Evolutionary conservation across 202 grass and related monocot species (phyloP).

Genomic region (Setaria viridis): DNA sequence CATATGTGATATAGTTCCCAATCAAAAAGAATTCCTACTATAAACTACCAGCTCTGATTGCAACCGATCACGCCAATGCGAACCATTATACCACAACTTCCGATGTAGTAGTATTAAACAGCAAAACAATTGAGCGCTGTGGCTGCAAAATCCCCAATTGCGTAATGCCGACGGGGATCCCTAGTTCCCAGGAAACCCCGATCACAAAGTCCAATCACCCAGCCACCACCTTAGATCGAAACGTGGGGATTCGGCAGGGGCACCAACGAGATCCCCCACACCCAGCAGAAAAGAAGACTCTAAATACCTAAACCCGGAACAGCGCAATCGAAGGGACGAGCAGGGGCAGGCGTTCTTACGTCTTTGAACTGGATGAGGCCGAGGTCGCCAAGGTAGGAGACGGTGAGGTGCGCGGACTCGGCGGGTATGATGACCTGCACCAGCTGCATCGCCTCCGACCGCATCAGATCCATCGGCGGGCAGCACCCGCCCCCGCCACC

Average conservation of each 20-base stretch:
- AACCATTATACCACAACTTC: slow-evolving; percentile 21
- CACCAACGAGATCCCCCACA: slow-evolving; percentile 28
- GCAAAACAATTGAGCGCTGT: not conserved
- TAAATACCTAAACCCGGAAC: not conserved
- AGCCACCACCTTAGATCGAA: slow-evolving; percentile 25
- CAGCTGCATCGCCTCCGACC: slow-evolving; percentile 97
- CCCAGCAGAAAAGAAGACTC: not conserved
- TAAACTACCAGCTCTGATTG: slow-evolving; percentile 2
- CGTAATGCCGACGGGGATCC: slow-evolving; percentile 18
- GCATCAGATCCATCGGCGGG: slow-evolving; percentile 97
- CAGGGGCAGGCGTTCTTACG: slow-evolving; percentile 45
- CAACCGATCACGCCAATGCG: slow-evolving; percentile 14
- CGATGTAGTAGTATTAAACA: not conserved
- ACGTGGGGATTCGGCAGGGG: not conserved
- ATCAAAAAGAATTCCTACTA: not conserved
- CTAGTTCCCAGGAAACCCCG: slow-evolving; percentile 20
- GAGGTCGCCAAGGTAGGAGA: slow-evolving; percentile 91
- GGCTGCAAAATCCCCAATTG: slow-evolving; percentile 9
- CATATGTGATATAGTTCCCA: not conserved
- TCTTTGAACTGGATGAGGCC: slow-evolving; percentile 99
- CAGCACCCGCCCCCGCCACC: slow-evolving; percentile 69
- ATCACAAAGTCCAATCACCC: not conserved
- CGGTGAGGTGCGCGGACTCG: slow-evolving; percentile 80
- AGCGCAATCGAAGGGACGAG: slow-evolving; percentile 29
- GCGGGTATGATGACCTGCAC: slow-evolving; percentile 96